These are phyloP conservation scores for Tulasnella sp. DNA, from an alignment of 768 basidiomycete genomes.

Conservation along the genomic window DNA sequence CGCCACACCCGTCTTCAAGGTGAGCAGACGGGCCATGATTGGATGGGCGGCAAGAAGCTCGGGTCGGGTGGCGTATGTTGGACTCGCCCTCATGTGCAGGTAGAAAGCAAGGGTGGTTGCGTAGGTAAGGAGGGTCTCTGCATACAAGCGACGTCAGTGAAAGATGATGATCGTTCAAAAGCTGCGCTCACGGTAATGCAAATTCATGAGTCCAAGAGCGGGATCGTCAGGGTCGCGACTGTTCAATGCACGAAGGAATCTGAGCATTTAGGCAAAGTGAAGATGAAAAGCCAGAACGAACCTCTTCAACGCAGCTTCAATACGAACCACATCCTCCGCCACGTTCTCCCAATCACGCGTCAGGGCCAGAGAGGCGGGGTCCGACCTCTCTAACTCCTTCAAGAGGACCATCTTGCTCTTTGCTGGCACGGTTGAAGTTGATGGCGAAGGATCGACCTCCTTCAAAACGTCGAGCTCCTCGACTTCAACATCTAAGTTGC, in stretches of 20 bases:
- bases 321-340: slow-evolving; percentile 54
- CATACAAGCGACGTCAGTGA: slow-evolving; percentile 13
- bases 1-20: slow-evolving; percentile 77
- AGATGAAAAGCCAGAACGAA: slow-evolving; percentile 43
- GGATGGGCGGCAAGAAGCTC: slow-evolving; percentile 69
- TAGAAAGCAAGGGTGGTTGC: slow-evolving; percentile 91
- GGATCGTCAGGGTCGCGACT: slow-evolving; percentile 61
- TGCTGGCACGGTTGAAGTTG: slow-evolving; percentile 44
- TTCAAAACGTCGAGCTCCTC: slow-evolving; percentile 44
- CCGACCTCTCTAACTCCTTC: slow-evolving; percentile 71
- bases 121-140: slow-evolving; percentile 90
- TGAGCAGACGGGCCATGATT: slow-evolving; percentile 73
- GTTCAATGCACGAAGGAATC: slow-evolving; percentile 10
- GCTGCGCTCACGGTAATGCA: slow-evolving; percentile 80
- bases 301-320: slow-evolving; percentile 59
- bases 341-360: slow-evolving; percentile 85
- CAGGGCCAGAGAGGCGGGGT: slow-evolving; percentile 76
- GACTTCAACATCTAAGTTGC: slow-evolving; percentile 48
- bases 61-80: slow-evolving; percentile 64
- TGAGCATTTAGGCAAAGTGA: background rate
- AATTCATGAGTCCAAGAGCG: slow-evolving; percentile 70
- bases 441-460: slow-evolving; percentile 20
- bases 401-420: slow-evolving; percentile 64
- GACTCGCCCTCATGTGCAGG: slow-evolving; percentile 76
- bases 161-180: background rate